Conservation (phyloP, 306 rosid species). For the Ammopiptanthus mongolicus region DNA sequence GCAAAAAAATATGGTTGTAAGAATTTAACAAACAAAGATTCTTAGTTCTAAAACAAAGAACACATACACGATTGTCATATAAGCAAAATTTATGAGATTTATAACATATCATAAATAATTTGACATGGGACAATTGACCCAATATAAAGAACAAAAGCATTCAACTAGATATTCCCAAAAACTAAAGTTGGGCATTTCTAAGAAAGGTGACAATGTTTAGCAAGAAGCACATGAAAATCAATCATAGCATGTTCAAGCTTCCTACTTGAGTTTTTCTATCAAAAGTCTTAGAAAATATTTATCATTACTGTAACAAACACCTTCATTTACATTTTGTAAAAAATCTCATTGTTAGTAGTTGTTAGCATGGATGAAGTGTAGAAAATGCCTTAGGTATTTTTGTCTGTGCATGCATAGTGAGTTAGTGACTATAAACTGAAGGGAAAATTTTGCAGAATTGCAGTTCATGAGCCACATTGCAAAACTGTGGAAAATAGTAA, state of each 20-base stretch:
- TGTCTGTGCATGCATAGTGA: background rate
- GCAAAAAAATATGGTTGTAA: background rate
- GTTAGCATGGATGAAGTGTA: background rate
- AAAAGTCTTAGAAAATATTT: background rate
- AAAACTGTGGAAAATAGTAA: background rate
- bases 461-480: background rate
- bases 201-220: background rate
- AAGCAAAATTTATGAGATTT: background rate
- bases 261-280: background rate
- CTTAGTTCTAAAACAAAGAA: background rate
- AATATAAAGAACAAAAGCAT: background rate
- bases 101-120: background rate
- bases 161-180: background rate
- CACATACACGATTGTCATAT: background rate
- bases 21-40: background rate
- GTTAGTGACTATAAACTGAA: background rate
- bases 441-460: background rate
- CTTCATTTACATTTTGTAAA: background rate
- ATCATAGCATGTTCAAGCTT: background rate
- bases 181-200: background rate
- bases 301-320: background rate
- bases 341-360: background rate
- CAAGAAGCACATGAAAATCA: background rate
- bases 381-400: background rate
- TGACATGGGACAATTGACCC: slow-evolving; percentile 1